These are phyloP conservation scores for Heterobasidion annosum DNA, from an alignment of 1,284 basidiomycete genomes.

Conservation along the genomic window DNA sequence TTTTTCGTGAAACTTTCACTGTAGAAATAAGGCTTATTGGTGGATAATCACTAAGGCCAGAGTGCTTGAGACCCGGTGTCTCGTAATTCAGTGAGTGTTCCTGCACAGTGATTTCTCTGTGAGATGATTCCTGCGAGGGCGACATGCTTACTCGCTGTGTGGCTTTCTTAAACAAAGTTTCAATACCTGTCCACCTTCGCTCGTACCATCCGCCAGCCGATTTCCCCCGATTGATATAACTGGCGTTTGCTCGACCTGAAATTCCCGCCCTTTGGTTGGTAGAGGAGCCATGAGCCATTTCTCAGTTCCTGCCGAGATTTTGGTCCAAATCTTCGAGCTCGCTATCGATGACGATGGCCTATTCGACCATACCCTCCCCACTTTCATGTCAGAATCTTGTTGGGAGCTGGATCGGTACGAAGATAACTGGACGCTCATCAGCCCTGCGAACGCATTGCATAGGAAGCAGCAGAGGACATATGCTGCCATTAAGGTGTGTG, in stretches of 20 bases:
- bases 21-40: no score
- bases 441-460: conserved; percentile 46
- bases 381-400: conserved; percentile 45
- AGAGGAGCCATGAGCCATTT: not conserved
- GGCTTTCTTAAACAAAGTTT: no score
- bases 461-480: conserved; percentile 49
- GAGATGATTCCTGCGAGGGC: no score
- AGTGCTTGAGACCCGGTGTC: no score
- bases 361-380: conserved; percentile 46
- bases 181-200: no score
- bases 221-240: no score
- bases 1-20: not conserved
- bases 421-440: conserved; percentile 45
- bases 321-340: conserved; percentile 57
- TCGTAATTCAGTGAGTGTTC: no score
- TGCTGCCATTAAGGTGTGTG: conserved; percentile 51
- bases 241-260: not conserved
- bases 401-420: conserved; percentile 43
- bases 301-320: conserved; percentile 54
- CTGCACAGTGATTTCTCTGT: no score
- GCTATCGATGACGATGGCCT: conserved; percentile 59
- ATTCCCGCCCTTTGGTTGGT: not conserved
- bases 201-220: no score
- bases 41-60: no score
- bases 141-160: no score